phyloP scores from a whole-genome alignment of 805 yeast species.

The Saccharomycodes ludwigii region DNA sequence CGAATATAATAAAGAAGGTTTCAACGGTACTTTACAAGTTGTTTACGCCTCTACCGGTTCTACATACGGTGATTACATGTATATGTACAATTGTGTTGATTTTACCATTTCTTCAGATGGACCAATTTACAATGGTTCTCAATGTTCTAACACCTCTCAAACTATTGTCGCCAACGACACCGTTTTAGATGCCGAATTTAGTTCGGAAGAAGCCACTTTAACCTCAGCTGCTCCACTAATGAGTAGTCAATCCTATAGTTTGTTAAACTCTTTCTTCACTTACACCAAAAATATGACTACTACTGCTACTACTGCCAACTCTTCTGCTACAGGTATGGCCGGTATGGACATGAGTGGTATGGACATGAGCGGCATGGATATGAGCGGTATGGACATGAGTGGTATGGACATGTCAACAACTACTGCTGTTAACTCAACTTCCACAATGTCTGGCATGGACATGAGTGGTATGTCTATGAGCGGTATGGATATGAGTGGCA shows the following conservation, averaged over 20 bases:
- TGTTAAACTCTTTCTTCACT: too few species aligned
- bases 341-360: conserved; percentile 1
- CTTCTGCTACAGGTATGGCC: conserved; percentile 3
- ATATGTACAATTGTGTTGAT: conserved; percentile 22
- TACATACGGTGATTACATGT: conserved; percentile 10
- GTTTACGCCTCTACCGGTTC: conserved; percentile 13
- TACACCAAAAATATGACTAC: too few species aligned
- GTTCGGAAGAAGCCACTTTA: too few species aligned
- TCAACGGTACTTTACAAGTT: conserved; percentile 21
- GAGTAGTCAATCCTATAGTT: neutral
- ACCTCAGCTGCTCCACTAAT: neutral
- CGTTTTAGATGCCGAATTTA: conserved; percentile 3
- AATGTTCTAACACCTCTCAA: conserved; percentile 20
- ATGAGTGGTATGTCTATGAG: too few species aligned
- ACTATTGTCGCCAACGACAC: conserved; percentile 7
- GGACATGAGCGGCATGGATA: conserved; percentile 7
- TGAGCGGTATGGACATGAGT: conserved; percentile 7
- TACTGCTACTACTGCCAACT: conserved; percentile 3
- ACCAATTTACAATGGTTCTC: conserved; percentile 14
- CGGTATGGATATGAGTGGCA: too few species aligned
- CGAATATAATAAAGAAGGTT: conserved; percentile 9
- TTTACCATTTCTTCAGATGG: conserved; percentile 17
- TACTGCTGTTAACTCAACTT: too few species aligned
- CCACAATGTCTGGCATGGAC: too few species aligned
- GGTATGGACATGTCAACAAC: conserved; percentile 13